These are phyloP conservation scores for Lumnitzera racemosa DNA, from an alignment of 345 rosid species.

Conservation along the genomic window DNA sequence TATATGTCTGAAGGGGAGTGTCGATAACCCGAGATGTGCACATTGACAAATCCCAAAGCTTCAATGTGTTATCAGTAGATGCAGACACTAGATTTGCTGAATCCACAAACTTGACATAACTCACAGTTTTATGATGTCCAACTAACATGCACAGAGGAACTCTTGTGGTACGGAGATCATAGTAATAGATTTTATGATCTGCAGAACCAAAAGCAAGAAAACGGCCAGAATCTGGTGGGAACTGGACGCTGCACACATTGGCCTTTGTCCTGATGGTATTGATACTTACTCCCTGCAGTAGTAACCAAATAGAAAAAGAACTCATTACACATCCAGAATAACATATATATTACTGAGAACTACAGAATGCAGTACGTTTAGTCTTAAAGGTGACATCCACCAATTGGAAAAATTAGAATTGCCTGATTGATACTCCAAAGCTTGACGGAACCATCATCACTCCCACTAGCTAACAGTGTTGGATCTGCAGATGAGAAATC, in stretches of 20 bases:
- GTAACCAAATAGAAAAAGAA: slow-evolving; percentile 31
- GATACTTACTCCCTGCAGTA: slow-evolving; percentile 75
- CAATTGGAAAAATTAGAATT: slow-evolving; percentile 72
- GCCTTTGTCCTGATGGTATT: slow-evolving; percentile 89
- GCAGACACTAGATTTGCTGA: slow-evolving; percentile 69
- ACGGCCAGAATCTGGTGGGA: slow-evolving; percentile 72
- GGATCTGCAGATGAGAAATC: slow-evolving; percentile 88
- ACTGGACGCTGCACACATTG: slow-evolving; percentile 90
- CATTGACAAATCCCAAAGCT: slow-evolving; percentile 92
- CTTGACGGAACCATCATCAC: slow-evolving; percentile 92
- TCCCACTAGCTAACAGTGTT: slow-evolving; percentile 91
- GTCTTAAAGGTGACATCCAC: slow-evolving; percentile 87
- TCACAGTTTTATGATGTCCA: slow-evolving; percentile 88
- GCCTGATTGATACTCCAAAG: slow-evolving; percentile 99
- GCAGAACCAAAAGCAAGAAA: slow-evolving; percentile 95
- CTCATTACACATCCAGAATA: slow-evolving; percentile 34
- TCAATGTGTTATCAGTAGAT: slow-evolving; percentile 88
- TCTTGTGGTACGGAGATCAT: slow-evolving; percentile 79
- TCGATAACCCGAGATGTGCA: slow-evolving; percentile 63
- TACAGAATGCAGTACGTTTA: slow-evolving; percentile 49
- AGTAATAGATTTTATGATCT: slow-evolving; percentile 83
- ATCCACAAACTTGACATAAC: slow-evolving; percentile 86
- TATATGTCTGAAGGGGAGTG: slow-evolving; percentile 71
- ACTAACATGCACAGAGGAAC: slow-evolving; percentile 73
- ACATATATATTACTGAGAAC: slow-evolving; percentile 21